phyloP scores from a whole-genome alignment of 805 yeast genomes.

The Wickerhamomyces rabaulensis region DNA sequence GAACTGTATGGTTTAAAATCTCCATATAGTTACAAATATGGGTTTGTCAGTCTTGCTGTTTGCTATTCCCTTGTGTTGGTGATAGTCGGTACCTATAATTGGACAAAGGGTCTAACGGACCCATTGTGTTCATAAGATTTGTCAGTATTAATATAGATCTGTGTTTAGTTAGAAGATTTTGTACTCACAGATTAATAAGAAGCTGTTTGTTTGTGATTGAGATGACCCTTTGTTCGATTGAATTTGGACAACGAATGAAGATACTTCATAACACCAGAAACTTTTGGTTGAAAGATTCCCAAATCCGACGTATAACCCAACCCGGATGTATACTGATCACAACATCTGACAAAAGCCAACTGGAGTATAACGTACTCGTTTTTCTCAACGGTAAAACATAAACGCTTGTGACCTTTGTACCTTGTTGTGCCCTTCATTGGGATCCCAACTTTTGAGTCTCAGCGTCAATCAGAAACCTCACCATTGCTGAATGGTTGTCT shows the following conservation, averaged over 20 bases:
- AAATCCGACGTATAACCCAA: conserved; percentile 20
- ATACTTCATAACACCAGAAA: too few relatives aligned
- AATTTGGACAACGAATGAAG: not conserved
- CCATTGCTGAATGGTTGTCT: not conserved
- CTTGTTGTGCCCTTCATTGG: conserved; percentile 20
- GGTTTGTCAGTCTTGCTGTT: conserved; percentile 36
- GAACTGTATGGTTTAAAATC: conserved; percentile 46
- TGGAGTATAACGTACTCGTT: not conserved
- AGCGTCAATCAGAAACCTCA: not conserved
- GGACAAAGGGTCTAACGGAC: conserved; percentile 49
- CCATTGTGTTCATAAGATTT: conserved; percentile 13
- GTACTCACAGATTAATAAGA: conserved; percentile 5
- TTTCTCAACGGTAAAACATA: not conserved
- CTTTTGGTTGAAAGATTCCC: not conserved
- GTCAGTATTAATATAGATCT: conserved; percentile 1
- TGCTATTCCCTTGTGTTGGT: conserved; percentile 49
- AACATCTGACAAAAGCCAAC: conserved; percentile 7
- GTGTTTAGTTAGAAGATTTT: not conserved
- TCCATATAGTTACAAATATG: conserved; percentile 45
- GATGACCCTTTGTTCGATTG: conserved; percentile 1
- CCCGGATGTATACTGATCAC: conserved; percentile 18
- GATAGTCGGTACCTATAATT: conserved; percentile 66
- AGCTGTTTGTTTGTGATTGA: conserved; percentile 11
- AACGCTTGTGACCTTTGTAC: not conserved
- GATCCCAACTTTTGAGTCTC: not conserved